phyloP scores from a whole-genome alignment of 2,329 filamentous ascomycete species.

The Pseudogymnoascus sp. region DNA sequence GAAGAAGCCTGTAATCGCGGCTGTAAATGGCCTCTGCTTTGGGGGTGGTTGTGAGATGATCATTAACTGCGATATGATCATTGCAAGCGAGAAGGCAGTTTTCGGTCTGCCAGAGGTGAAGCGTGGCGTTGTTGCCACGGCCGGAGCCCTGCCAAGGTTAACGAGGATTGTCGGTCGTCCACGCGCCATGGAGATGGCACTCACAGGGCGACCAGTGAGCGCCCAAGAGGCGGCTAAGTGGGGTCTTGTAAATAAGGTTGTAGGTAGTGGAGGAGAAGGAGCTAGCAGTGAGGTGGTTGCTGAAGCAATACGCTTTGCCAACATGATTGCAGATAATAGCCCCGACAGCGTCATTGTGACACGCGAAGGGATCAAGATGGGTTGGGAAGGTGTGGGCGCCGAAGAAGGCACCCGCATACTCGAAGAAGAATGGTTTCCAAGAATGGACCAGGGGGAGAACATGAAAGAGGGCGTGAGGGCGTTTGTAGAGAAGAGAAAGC shows the following conservation, averaged over 20 bases:
- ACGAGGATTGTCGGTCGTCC: slow-evolving; percentile 58
- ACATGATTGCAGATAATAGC: slow-evolving; percentile 54
- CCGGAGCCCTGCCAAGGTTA: slow-evolving; percentile 62
- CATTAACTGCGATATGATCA: slow-evolving; percentile 63
- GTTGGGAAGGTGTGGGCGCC: slow-evolving; percentile 62
- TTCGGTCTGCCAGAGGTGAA: slow-evolving; percentile 67
- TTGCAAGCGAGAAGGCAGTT: slow-evolving; percentile 49
- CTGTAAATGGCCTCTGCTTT: slow-evolving; percentile 66
- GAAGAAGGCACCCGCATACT: slow-evolving; percentile 50
- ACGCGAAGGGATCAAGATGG: slow-evolving; percentile 61
- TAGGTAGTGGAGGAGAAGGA: slow-evolving; percentile 31
- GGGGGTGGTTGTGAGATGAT: slow-evolving; percentile 74
- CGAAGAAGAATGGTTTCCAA: slow-evolving; percentile 48
- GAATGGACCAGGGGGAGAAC: slow-evolving; percentile 60
- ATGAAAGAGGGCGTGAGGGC: slow-evolving; percentile 65
- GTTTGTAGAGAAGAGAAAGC: slow-evolving; percentile 68
- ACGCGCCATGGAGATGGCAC: slow-evolving; percentile 62
- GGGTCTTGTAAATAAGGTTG: slow-evolving; percentile 64
- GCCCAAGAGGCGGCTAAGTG: slow-evolving; percentile 54
- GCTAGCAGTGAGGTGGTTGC: slow-evolving; percentile 40
- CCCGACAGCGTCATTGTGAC: slow-evolving; percentile 71
- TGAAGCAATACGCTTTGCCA: slow-evolving; percentile 54
- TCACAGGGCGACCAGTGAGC: slow-evolving; percentile 52
- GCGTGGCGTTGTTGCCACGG: slow-evolving; percentile 62
- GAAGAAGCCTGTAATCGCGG: slow-evolving; percentile 68